phyloP scores from a whole-genome alignment of 1,139 yeast species.

The Cylindricascospora bacillispora region DNA sequence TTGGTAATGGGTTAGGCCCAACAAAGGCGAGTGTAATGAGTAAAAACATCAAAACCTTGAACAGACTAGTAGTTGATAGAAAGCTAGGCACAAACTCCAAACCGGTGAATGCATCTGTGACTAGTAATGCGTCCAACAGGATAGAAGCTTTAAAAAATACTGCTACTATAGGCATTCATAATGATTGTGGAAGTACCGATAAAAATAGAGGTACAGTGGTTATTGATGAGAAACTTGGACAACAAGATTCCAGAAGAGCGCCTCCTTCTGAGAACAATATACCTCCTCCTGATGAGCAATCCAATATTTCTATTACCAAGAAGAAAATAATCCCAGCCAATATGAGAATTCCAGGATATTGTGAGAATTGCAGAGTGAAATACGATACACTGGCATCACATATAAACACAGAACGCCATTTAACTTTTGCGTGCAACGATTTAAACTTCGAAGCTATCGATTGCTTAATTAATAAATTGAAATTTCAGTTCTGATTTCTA shows the following conservation, averaged over 20 bases:
- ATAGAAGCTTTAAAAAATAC: background rate
- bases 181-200: background rate
- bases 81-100: slow-evolving; percentile 11
- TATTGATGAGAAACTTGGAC: background rate
- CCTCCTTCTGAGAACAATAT: slow-evolving; percentile 1
- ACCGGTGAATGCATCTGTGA: slow-evolving; percentile 2
- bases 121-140: slow-evolving; percentile 1
- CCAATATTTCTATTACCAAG: slow-evolving; percentile 4
- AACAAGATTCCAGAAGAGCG: slow-evolving; percentile 2
- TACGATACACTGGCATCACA: slow-evolving; percentile 77
- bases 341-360: slow-evolving; percentile 44
- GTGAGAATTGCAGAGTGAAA: slow-evolving; percentile 87
- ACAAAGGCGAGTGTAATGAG: slow-evolving; percentile 25
- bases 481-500: slow-evolving; percentile 20
- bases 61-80: slow-evolving; percentile 24
- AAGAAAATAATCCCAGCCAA: slow-evolving; percentile 10
- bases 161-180: slow-evolving; percentile 1
- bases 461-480: slow-evolving; percentile 41
- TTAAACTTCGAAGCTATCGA: slow-evolving; percentile 70
- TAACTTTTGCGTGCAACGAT: slow-evolving; percentile 65
- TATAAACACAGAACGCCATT: slow-evolving; percentile 55
- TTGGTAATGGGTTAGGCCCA: slow-evolving; percentile 26
- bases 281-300: background rate
- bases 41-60: slow-evolving; percentile 21
- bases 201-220: background rate